Conservation (phyloP, 805 yeast species). For the Brettanomyces anomalus region DNA sequence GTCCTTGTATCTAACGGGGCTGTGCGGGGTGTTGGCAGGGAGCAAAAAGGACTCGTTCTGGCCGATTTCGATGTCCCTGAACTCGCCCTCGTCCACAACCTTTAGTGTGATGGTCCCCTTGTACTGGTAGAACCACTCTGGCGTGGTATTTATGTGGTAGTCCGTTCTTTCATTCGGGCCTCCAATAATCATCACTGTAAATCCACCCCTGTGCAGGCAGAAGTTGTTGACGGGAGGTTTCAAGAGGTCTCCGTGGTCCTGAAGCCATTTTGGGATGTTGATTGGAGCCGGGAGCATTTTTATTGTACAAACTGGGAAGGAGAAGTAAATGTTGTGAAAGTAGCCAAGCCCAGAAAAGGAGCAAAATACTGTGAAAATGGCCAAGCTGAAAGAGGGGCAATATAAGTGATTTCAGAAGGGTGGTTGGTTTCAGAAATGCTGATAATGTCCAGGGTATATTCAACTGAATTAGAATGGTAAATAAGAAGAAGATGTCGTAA, state of each 20-base stretch:
- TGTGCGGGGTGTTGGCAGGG: slow-evolving; percentile 82
- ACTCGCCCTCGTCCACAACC: slow-evolving; percentile 73
- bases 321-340: background rate
- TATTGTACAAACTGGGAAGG: background rate
- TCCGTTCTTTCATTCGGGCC: slow-evolving; percentile 94
- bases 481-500: too few species aligned
- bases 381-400: background rate
- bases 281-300: slow-evolving; percentile 58
- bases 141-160: slow-evolving; percentile 88
- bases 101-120: slow-evolving; percentile 79
- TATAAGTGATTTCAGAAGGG: too few species aligned
- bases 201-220: slow-evolving; percentile 86
- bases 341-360: too few species aligned
- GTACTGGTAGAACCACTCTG: slow-evolving; percentile 86
- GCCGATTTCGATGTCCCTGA: slow-evolving; percentile 62
- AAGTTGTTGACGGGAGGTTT: slow-evolving; percentile 91
- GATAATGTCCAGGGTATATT: too few species aligned
- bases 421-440: too few species aligned
- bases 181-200: slow-evolving; percentile 91
- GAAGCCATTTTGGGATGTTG: slow-evolving; percentile 72
- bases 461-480: too few species aligned
- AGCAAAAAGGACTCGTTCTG: slow-evolving; percentile 87
- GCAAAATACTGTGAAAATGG: background rate
- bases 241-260: slow-evolving; percentile 62
- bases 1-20: slow-evolving; percentile 77